These are phyloP conservation scores for Nigrograna mackinnonii DNA, from an alignment of 2,329 filamentous ascomycete genomes.

Conservation along the genomic window DNA sequence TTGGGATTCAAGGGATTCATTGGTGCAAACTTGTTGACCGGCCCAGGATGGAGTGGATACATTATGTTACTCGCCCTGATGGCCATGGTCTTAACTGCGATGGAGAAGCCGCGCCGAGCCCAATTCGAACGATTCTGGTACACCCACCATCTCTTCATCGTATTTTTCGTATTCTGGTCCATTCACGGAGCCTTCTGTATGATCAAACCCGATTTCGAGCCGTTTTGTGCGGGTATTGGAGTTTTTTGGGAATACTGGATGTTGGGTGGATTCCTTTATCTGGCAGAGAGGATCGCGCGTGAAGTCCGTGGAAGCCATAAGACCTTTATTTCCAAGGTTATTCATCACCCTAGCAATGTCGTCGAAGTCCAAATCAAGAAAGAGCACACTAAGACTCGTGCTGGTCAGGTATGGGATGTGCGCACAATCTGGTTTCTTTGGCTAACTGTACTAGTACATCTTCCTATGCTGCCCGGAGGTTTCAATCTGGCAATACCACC, in stretches of 20 bases:
- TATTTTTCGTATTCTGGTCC: slow-evolving; percentile 93
- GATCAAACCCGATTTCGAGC: slow-evolving; percentile 82
- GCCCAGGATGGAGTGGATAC: slow-evolving; percentile 85
- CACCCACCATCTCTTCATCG: slow-evolving; percentile 82
- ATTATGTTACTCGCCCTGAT: slow-evolving; percentile 80
- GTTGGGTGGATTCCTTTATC: slow-evolving; percentile 79
- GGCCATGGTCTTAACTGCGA: slow-evolving; percentile 76
- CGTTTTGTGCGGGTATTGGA: slow-evolving; percentile 75
- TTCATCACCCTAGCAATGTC: slow-evolving; percentile 87
- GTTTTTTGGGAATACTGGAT: slow-evolving; percentile 93
- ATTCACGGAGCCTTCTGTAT: slow-evolving; percentile 88
- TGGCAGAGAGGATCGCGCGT: slow-evolving; percentile 76
- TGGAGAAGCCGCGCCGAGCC: slow-evolving; percentile 75
- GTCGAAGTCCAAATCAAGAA: slow-evolving; percentile 94
- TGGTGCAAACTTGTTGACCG: slow-evolving; percentile 75
- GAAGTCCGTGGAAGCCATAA: slow-evolving; percentile 80
- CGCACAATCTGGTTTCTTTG: not conserved
- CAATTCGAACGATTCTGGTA: slow-evolving; percentile 94
- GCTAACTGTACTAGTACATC: slow-evolving; percentile 63
- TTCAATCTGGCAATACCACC: slow-evolving; percentile 87
- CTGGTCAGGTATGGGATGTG: slow-evolving; percentile 61
- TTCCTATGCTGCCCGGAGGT: slow-evolving; percentile 87
- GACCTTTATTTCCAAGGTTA: slow-evolving; percentile 86
- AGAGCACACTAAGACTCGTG: slow-evolving; percentile 78
- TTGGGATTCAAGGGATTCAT: slow-evolving; percentile 79